phyloP scores from a whole-genome alignment of 176 grass and related monocot genomes.

The Ensete glaucum region DNA sequence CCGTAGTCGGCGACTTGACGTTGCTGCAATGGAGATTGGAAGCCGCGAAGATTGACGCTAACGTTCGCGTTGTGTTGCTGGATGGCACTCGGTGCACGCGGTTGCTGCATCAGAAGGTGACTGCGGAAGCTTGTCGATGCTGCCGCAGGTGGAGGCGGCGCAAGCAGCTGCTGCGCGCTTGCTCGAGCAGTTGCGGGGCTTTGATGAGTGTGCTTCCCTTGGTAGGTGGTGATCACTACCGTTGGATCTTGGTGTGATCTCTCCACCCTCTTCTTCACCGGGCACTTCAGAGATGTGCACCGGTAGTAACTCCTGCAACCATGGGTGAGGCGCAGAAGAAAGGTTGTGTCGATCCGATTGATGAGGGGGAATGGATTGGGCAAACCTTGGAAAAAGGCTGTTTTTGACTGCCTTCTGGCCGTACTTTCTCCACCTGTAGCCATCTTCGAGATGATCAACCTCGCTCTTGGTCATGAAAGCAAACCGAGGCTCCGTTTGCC shows the following conservation, averaged over 20 bases:
- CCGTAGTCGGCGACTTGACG: constrained; percentile 38
- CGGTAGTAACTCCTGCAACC: constrained; percentile 90
- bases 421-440: constrained; percentile 96
- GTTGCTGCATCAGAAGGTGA: constrained; percentile 3
- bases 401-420: constrained; percentile 99
- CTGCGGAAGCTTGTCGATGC: constrained; percentile 5
- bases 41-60: constrained; percentile 4
- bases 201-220: constrained; percentile 85
- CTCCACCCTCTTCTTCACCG: constrained; percentile 96
- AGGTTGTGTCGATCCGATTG: background rate
- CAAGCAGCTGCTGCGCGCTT: constrained; percentile 26
- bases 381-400: constrained; percentile 78
- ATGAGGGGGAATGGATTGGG: background rate
- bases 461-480: constrained; percentile 98
- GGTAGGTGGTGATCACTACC: constrained; percentile 91
- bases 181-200: constrained; percentile 57
- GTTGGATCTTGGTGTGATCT: constrained; percentile 69
- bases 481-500: constrained; percentile 63
- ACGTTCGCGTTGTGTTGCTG: constrained; percentile 9
- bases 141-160: constrained; percentile 32
- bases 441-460: constrained; percentile 94
- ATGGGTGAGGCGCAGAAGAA: background rate
- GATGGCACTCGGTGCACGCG: background rate
- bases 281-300: constrained; percentile 92
- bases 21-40: constrained; percentile 1